Base-by-base conservation (phyloP, 495 filamentous ascomycete species). In the Neurospora sp. region DNA sequence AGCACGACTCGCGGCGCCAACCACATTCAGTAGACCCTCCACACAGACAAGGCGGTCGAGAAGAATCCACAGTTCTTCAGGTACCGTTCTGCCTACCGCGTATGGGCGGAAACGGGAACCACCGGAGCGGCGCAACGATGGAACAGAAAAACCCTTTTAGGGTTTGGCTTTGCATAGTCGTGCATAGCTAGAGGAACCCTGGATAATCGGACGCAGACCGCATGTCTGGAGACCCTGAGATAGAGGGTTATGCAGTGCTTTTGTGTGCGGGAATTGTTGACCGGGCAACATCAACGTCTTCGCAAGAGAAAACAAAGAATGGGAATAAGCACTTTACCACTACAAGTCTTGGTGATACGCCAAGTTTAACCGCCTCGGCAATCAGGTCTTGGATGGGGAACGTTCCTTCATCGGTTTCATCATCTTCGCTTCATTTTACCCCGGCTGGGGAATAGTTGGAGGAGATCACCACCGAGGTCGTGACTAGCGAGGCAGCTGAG, bases 1-100 rank as follows among this genome's bases (percentile, higher is more conserved):
- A 68, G 68, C 71, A 45, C 71, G 71, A 70, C 72, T 71, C 44
- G 69, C 69, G 72, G 41, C 65, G 44, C 69, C 72, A 69, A 69
- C 68, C 68, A 70, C 68, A 70, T 53, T 5, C 27, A 61, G 53
- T 35, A 35, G 53, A 17, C 12, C 53, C 53, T 61, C 53, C 53
- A 61, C 53, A 16, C 14, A 61, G 12, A 31, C 53, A 61, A 61
- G 53, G 53, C 53, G 53, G 53, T 61, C 53, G 53, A 35, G 27
- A 35, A 61, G 53, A 61, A 61, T 16, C 53, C 53, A 61, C 53
- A 61, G 27, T 35, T 61, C 53, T 8, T 61, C 53, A 61, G 53
- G 53, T 65, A 65, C 53, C 27, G 53, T 61, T 61, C 53, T 61
- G 27, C 22, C 27, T 61, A 31, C 53, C 14, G 53, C 22, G 14